Conservation (phyloP, 331 rosid genomes). For the Ulmus americana region DNA sequence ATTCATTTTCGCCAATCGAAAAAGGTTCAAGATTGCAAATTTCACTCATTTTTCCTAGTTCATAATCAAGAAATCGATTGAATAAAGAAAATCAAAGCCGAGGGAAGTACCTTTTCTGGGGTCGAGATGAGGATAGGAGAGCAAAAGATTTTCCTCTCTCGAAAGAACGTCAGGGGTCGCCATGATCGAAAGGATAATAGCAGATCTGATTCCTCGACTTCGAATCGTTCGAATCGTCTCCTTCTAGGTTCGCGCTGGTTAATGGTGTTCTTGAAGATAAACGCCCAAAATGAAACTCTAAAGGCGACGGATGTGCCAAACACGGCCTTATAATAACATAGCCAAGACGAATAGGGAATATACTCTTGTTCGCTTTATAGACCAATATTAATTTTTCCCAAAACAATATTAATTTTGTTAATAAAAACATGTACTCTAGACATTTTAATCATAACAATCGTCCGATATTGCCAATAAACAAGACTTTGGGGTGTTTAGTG, state of each 20-base stretch:
- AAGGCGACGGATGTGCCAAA: background rate
- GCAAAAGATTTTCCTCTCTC: constrained; percentile 42
- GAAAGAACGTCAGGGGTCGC: constrained; percentile 50
- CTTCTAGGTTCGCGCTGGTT: background rate
- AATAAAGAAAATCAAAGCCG: background rate
- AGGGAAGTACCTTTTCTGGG: constrained; percentile 37
- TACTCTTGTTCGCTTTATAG: background rate
- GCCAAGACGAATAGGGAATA: constrained; percentile 8
- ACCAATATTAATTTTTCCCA: too few species aligned
- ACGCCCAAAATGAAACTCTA: background rate
- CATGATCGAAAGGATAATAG: constrained; percentile 31
- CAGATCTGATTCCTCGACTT: constrained; percentile 14
- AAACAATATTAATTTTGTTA: too few species aligned
- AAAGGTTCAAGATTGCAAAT: constrained; percentile 15
- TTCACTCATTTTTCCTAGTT: background rate
- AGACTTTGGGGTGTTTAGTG: too few species aligned
- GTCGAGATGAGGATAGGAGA: constrained; percentile 35
- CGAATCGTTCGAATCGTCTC: constrained; percentile 11
- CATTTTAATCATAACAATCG: too few species aligned
- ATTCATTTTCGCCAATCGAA: background rate
- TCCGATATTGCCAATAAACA: too few species aligned
- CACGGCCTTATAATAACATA: background rate
- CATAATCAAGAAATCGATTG: constrained; percentile 9
- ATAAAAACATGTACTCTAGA: too few species aligned
- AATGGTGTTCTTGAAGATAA: background rate